phyloP scores from a whole-genome alignment of 2,329 filamentous ascomycete genomes.

The Ciborinia camelliae region DNA sequence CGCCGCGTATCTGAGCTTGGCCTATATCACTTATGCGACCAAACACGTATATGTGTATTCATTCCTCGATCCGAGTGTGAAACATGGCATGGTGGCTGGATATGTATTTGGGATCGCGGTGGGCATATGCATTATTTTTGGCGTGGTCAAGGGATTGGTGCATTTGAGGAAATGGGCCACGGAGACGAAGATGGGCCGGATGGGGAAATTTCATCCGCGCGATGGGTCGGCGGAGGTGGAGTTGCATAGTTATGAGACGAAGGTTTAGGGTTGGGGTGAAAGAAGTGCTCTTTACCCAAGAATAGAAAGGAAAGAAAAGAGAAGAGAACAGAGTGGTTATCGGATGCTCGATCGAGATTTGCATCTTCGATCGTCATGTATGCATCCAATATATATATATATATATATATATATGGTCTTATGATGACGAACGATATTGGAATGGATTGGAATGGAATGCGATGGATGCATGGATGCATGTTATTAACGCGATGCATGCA shows the following conservation, averaged over 20 bases:
- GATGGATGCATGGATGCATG: neutral
- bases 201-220: constrained; percentile 3
- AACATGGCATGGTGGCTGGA: constrained; percentile 25
- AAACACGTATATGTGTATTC: constrained; percentile 73
- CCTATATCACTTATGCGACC: constrained; percentile 67
- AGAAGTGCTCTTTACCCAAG: no score
- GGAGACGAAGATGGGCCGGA: constrained; percentile 42
- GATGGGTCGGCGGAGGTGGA: neutral
- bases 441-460: neutral
- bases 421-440: neutral
- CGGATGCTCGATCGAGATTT: no score
- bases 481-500: no score
- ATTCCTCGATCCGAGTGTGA: constrained; percentile 63
- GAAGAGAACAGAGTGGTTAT: no score
- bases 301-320: no score
- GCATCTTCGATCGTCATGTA: no score
- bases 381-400: no score
- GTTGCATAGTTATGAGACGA: constrained; percentile 9
- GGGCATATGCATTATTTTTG: constrained; percentile 32
- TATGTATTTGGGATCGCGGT: constrained; percentile 34
- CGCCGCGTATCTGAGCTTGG: constrained; percentile 67
- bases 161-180: constrained; percentile 35
- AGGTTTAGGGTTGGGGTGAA: neutral
- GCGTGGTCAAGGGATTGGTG: constrained; percentile 22
- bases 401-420: no score